Percentiles rank a stretch among this genome's conserved stretches.
Conservation (phyloP, 768 basidiomycete genomes). For the Termitomyces sp. region DNA sequence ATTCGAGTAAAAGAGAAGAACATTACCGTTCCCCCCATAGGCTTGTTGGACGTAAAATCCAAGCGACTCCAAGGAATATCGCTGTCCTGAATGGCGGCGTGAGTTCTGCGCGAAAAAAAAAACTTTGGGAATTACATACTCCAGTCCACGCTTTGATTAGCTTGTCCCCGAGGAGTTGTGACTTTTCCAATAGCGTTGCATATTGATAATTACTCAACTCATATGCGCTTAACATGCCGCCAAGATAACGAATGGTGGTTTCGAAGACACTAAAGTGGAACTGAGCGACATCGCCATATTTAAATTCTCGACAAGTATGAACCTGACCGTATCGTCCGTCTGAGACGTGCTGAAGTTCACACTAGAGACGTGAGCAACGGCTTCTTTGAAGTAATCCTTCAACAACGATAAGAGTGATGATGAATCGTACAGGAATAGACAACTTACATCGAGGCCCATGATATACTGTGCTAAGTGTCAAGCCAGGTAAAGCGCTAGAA, state of each 20-base stretch:
- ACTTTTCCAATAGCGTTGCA: constrained; percentile 49
- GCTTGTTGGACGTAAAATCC: constrained; percentile 41
- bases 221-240: constrained; percentile 63
- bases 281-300: not conserved
- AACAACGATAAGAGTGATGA: not conserved
- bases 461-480: constrained; percentile 26
- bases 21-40: constrained; percentile 17
- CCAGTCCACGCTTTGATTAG: constrained; percentile 55
- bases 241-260: constrained; percentile 70
- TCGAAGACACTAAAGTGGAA: constrained; percentile 52
- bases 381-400: constrained; percentile 39
- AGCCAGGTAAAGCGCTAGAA: not conserved
- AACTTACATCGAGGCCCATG: constrained; percentile 38
- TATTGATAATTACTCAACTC: constrained; percentile 54
- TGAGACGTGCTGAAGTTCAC: constrained; percentile 40
- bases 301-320: not conserved
- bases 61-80: constrained; percentile 35
- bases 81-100: constrained; percentile 23
- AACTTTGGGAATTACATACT: constrained; percentile 26
- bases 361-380: constrained; percentile 31
- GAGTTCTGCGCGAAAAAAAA: not conserved
- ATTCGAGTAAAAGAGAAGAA: not conserved
- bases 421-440: not conserved
- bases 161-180: constrained; percentile 57
- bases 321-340: constrained; percentile 31